Percentiles rank a stretch among this genome's conserved stretches.
These are phyloP conservation scores for Morella rubra DNA, from an alignment of 306 rosid genomes.

Conservation along the genomic window DNA sequence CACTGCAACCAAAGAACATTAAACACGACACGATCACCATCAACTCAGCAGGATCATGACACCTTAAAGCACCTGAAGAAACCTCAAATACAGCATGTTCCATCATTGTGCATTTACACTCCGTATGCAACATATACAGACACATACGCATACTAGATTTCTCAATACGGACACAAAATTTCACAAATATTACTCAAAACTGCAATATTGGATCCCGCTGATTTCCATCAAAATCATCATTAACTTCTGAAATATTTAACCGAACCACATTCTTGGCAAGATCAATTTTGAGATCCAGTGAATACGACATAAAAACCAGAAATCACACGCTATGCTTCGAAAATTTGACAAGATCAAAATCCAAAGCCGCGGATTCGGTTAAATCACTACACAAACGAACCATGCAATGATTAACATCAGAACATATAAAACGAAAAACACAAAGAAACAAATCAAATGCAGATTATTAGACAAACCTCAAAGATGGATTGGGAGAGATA, in stretches of 20 bases:
- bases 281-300: conserved; percentile 43
- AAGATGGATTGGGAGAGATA: conserved; percentile 14
- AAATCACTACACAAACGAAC: conserved; percentile 14
- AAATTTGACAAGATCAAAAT: conserved; percentile 4
- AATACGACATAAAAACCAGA: conserved; percentile 6
- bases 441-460: conserved; percentile 14
- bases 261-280: not conserved
- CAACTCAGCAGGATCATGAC: conserved; percentile 12
- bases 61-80: conserved; percentile 25
- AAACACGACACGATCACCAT: conserved; percentile 22
- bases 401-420: conserved; percentile 25
- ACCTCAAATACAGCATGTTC: conserved; percentile 7
- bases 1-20: not conserved
- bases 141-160: not conserved
- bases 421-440: not conserved
- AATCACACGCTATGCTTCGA: not conserved
- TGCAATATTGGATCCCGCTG: conserved; percentile 16
- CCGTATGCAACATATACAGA: not conserved
- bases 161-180: not conserved
- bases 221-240: not conserved
- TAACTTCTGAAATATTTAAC: not conserved
- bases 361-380: not conserved
- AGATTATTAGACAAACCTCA: conserved; percentile 34
- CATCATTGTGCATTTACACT: conserved; percentile 23
- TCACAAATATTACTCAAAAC: not conserved